Conservation (phyloP, 768 basidiomycete genomes). For the Trametopsis cervina region DNA sequence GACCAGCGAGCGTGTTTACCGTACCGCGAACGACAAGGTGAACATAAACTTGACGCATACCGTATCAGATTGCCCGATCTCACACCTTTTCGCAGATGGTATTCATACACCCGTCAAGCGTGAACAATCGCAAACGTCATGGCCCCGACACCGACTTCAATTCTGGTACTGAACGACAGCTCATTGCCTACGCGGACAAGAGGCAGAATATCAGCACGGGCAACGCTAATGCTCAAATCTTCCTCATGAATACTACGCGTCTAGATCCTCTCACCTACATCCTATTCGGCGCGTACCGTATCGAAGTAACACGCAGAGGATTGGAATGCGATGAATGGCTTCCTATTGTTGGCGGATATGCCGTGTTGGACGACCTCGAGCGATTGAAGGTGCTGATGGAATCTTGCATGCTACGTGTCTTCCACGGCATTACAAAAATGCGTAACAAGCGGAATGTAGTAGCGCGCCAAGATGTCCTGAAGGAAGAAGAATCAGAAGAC, state of each 20-base stretch:
- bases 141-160: constrained; percentile 23
- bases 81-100: constrained; percentile 44
- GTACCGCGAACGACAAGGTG: constrained; percentile 84
- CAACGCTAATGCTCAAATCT: constrained; percentile 46
- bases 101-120: constrained; percentile 81
- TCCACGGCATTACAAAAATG: constrained; percentile 66
- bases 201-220: constrained; percentile 60
- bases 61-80: constrained; percentile 4
- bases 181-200: constrained; percentile 83
- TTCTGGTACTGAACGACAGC: constrained; percentile 49
- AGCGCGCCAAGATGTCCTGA: constrained; percentile 35
- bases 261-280: constrained; percentile 87
- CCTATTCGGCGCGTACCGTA: constrained; percentile 82
- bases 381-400: constrained; percentile 76
- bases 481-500: constrained; percentile 51
- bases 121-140: constrained; percentile 64
- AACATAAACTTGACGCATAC: not conserved
- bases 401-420: constrained; percentile 80
- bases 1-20: constrained; percentile 54
- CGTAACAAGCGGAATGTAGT: constrained; percentile 30
- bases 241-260: constrained; percentile 73
- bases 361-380: constrained; percentile 77
- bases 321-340: constrained; percentile 90
- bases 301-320: constrained; percentile 62
- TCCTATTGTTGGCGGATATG: constrained; percentile 60